Conservation (phyloP, 345 rosid genomes). For the Linum usitatissimum region DNA sequence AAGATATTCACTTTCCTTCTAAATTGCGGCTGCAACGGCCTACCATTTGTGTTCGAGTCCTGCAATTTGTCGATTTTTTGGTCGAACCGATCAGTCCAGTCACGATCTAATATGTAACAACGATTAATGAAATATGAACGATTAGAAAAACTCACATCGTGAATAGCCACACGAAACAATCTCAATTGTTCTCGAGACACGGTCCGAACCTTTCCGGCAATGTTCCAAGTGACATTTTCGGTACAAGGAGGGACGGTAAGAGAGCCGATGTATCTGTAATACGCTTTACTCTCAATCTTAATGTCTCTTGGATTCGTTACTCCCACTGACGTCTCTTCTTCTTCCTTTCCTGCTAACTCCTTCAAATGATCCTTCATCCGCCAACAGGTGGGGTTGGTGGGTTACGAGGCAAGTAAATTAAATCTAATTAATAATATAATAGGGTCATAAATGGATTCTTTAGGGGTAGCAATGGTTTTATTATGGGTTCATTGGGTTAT, state of each 20-base stretch:
- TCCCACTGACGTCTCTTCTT: constrained; percentile 31
- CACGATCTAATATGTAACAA: constrained; percentile 1
- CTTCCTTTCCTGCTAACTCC: constrained; percentile 18
- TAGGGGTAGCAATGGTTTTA: no score
- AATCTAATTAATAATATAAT: no score
- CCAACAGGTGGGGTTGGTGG: no score
- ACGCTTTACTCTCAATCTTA: constrained; percentile 45
- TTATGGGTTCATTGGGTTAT: no score
- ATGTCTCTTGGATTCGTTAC: constrained; percentile 40
- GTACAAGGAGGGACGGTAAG: constrained; percentile 85
- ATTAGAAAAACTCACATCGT: constrained; percentile 43
- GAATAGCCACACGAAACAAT: constrained; percentile 63
- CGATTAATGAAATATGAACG: background rate
- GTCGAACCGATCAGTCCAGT: no score
- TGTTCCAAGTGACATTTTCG: constrained; percentile 59
- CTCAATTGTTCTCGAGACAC: constrained; percentile 45
- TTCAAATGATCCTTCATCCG: constrained; percentile 35
- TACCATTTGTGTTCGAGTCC: constrained; percentile 53
- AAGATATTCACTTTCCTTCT: constrained; percentile 21
- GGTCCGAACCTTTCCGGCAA: constrained; percentile 57
- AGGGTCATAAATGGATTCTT: no score
- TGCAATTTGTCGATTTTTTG: constrained; percentile 9
- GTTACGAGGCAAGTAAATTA: no score
- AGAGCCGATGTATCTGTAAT: constrained; percentile 72
- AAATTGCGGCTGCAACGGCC: constrained; percentile 48